Percentiles rank a stretch among this genome's conserved stretches.
Conservation (phyloP, 2,329 filamentous ascomycete species). For the Alternaria alternata region DNA sequence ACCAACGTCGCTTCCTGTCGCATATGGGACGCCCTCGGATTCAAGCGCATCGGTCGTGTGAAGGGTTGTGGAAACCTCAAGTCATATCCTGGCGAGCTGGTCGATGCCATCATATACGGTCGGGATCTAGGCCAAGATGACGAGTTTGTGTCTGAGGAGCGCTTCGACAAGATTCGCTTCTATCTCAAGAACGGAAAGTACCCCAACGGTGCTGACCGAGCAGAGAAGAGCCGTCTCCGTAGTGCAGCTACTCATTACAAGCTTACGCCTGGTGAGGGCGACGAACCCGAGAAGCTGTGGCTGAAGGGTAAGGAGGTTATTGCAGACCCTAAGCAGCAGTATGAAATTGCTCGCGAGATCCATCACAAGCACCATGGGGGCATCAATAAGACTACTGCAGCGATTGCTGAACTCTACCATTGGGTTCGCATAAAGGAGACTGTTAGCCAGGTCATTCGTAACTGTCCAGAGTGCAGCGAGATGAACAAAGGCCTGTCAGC, state of each 20-base stretch:
- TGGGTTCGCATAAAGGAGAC: slow-evolving; percentile 99
- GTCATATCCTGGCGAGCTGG: slow-evolving; percentile 55
- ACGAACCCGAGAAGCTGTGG: slow-evolving; percentile 73
- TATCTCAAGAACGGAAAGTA: slow-evolving; percentile 96
- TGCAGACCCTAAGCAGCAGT: slow-evolving; percentile 86
- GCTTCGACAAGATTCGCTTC: slow-evolving; percentile 98
- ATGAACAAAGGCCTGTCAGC: slow-evolving; percentile 48
- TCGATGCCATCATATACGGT: slow-evolving; percentile 67
- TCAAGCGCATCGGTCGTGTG: slow-evolving; percentile 89
- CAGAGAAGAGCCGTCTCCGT: slow-evolving; percentile 92
- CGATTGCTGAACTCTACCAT: slow-evolving; percentile 92
- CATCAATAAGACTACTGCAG: slow-evolving; percentile 97
- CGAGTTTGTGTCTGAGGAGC: slow-evolving; percentile 89
- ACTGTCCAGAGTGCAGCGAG: slow-evolving; percentile 90
- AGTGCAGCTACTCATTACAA: slow-evolving; percentile 97
- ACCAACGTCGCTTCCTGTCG: slow-evolving; percentile 89
- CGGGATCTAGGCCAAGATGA: slow-evolving; percentile 70
- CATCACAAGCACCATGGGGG: slow-evolving; percentile 83
- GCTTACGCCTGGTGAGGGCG: slow-evolving; percentile 64
- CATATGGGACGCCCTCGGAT: slow-evolving; percentile 91
- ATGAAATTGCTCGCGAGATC: slow-evolving; percentile 81
- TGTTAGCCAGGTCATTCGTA: slow-evolving; percentile 91
- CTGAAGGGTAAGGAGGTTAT: slow-evolving; percentile 98
- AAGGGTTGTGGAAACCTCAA: slow-evolving; percentile 61
- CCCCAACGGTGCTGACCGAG: slow-evolving; percentile 88